Base-by-base conservation (phyloP, 148 eudicot genomes). In the Persicaria tinctoria region DNA sequence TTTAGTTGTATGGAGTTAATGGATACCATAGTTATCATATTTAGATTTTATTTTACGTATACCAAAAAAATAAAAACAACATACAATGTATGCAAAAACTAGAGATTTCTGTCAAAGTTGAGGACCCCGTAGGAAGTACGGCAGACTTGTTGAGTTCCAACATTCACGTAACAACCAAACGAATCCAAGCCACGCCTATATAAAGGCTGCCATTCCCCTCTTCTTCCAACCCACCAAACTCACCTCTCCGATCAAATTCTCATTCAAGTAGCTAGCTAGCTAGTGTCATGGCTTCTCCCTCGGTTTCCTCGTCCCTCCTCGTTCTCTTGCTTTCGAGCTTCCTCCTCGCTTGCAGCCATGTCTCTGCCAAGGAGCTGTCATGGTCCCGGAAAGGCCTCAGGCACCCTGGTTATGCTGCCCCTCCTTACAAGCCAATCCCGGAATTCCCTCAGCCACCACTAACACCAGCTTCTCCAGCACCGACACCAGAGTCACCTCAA, bases 141-240 rank as follows among this genome's bases (percentile, higher is more conserved):
- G 5, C 12, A 23, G 27, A 23, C 23, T 0, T 8, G 41, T 23
- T 60, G 41, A 60, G 8, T 38, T 60, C 12, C 53, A 50, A 50
- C 12, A 50, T 50, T 50, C 12, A 32, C 3, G 41, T 2, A 32
- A 32, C 41, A 32, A 32, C 53, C 53, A 8, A 50, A 49, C 51
- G 11, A 49, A 51, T 3, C 54, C 14, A 51, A 3, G 54, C 41
- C 41, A 32, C 41, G 41, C 41, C 69, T 63, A 38, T 63, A 63
- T 63, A 63, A 63, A 63, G 69, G 46, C 6, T 63, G 45, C 5
- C 68, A 62, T 27, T 62, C 45, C 68, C 16, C 10, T 3, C 14
- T 27, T 62, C 46, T 62, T 63, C 13, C 69, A 63, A 12, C 16
- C 64, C 64, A 57, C 64, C 64, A 57, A 57, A 57, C 64, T 57